Evolutionary conservation across 805 yeast genomes (phyloP).

Genomic region (Middelhovenomyces tepae): DNA sequence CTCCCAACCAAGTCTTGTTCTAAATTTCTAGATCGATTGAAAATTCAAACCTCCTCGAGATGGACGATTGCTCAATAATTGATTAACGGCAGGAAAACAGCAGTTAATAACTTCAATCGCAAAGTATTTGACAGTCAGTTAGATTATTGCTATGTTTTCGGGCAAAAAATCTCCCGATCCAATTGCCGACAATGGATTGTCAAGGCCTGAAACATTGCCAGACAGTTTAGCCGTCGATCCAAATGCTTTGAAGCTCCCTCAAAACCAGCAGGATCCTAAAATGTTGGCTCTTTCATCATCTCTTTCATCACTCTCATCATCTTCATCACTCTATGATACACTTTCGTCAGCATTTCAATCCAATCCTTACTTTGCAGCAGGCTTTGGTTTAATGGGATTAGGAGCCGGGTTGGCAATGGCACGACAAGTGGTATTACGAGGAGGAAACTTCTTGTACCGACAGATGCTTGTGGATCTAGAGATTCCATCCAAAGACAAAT

Average conservation of each 20-base stretch:
- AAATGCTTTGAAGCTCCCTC: constrained; percentile 11
- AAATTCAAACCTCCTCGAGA: too few species aligned
- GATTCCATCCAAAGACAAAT: constrained; percentile 85
- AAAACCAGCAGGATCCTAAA: neutral
- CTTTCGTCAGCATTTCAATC: constrained; percentile 34
- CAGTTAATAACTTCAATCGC: too few species aligned
- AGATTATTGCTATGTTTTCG: too few species aligned
- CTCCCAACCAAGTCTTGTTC: too few species aligned
- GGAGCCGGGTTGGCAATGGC: constrained; percentile 85
- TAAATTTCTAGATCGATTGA: too few species aligned
- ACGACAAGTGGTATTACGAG: constrained; percentile 55
- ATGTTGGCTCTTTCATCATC: neutral
- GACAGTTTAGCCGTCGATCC: too few species aligned
- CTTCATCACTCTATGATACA: neutral
- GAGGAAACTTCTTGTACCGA: constrained; percentile 63
- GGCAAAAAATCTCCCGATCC: too few species aligned
- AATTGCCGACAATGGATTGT: too few species aligned
- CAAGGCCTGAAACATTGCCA: too few species aligned
- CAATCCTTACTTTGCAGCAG: constrained; percentile 97
- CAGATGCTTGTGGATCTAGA: constrained; percentile 86
- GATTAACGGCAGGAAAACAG: too few species aligned
- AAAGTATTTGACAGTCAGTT: too few species aligned
- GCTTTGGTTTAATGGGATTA: constrained; percentile 91
- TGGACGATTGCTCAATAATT: too few species aligned
- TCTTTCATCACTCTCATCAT: neutral